Conservation (phyloP, 148 eudicot species). For the Camellia sinensis region DNA sequence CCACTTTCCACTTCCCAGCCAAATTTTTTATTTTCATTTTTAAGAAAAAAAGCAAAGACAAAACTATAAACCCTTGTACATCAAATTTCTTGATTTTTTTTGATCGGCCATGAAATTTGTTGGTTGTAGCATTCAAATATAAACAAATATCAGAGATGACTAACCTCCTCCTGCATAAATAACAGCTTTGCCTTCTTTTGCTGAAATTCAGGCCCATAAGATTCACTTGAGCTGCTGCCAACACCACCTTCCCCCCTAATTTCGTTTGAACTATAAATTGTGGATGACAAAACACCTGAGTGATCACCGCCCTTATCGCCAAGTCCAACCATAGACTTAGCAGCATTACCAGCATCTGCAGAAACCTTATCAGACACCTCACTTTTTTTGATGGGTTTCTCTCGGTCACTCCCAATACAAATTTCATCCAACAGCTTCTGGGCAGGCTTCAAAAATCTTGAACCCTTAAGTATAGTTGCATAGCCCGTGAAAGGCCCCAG, state of each 20-base stretch:
- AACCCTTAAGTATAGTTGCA: slow-evolving; percentile 35
- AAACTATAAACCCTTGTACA: no score
- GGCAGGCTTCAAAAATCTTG: slow-evolving; percentile 46
- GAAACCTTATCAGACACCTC: slow-evolving; percentile 15
- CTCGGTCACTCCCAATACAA: slow-evolving; percentile 20
- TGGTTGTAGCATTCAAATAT: no score
- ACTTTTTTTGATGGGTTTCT: slow-evolving; percentile 4
- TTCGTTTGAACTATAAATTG: slow-evolving; percentile 22
- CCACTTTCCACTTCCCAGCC: no score
- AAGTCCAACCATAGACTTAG: neutral
- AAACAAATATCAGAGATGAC: slow-evolving; percentile 12
- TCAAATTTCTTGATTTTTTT: no score
- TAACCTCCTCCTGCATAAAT: slow-evolving; percentile 51
- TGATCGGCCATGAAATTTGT: no score
- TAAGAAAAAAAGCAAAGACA: no score
- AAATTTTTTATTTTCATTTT: no score
- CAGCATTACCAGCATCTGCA: neutral
- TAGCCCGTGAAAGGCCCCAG: slow-evolving; percentile 55
- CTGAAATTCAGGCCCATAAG: slow-evolving; percentile 32
- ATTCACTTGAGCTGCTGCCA: slow-evolving; percentile 21
- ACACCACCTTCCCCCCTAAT: slow-evolving; percentile 21
- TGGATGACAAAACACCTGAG: slow-evolving; percentile 32
- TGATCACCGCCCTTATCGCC: slow-evolving; percentile 25
- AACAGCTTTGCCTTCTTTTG: slow-evolving; percentile 42
- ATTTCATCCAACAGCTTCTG: slow-evolving; percentile 39